phyloP scores from a whole-genome alignment of 441 rosid species.

The Viola pubescens region DNA sequence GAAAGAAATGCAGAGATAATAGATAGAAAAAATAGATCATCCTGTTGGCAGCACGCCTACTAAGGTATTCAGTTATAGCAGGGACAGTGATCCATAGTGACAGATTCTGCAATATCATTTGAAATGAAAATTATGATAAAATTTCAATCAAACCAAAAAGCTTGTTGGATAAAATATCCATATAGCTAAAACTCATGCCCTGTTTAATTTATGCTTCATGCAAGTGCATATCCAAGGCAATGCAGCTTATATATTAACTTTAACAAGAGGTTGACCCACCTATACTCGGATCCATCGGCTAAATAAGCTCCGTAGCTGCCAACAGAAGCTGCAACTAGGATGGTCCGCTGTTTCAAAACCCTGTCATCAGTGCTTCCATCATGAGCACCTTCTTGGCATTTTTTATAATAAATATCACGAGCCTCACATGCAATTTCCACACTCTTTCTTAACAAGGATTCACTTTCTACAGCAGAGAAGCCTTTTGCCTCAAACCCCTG shows the following conservation, averaged over 20 bases:
- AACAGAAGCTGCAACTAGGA: constrained; percentile 80
- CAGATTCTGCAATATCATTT: constrained; percentile 2
- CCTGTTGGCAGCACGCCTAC: constrained; percentile 3
- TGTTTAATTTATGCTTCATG: not conserved
- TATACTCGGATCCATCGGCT: constrained; percentile 95
- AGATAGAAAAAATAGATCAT: not conserved
- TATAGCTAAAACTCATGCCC: not conserved
- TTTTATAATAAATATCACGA: constrained; percentile 39
- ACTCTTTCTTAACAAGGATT: constrained; percentile 57
- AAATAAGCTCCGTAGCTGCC: constrained; percentile 93
- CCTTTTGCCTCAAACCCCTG: constrained; percentile 85
- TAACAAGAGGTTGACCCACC: constrained; percentile 29
- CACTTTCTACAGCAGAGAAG: constrained; percentile 52
- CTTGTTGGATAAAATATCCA: not conserved
- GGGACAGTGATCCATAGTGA: not conserved
- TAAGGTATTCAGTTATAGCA: too few relatives aligned
- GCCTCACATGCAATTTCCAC: constrained; percentile 76
- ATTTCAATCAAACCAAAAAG: not conserved
- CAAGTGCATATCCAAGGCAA: not conserved
- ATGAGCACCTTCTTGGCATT: constrained; percentile 31
- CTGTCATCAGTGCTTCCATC: constrained; percentile 23
- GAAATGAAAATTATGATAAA: not conserved
- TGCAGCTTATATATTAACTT: constrained; percentile 4
- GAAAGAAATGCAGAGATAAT: not conserved
- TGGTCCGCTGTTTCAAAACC: constrained; percentile 46